phyloP scores from a whole-genome alignment of 176 grass and related monocot species.

The Phoenix roebelenii region DNA sequence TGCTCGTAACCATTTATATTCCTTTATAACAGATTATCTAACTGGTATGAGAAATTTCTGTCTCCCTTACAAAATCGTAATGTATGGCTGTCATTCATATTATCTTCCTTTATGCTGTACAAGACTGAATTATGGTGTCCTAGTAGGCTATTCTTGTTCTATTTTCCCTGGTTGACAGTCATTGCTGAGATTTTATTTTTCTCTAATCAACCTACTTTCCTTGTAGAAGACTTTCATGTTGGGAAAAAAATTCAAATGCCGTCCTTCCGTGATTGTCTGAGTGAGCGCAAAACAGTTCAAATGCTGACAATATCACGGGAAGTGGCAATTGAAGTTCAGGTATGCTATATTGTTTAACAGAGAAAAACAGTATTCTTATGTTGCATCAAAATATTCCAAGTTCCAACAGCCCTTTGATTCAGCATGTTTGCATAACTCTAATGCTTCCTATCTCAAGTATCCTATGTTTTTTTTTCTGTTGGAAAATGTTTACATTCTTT shows the following conservation, averaged over 20 bases:
- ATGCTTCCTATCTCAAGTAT: too few relatives aligned
- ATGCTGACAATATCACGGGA: slow-evolving; percentile 88
- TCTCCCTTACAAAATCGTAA: neutral
- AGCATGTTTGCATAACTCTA: too few relatives aligned
- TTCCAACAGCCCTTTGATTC: too few relatives aligned
- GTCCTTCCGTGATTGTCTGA: slow-evolving; percentile 77
- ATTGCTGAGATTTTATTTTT: too few relatives aligned
- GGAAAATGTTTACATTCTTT: too few relatives aligned
- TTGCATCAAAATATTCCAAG: too few relatives aligned
- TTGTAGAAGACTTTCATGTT: slow-evolving; percentile 57
- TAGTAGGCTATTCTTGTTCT: neutral
- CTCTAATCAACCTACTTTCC: too few relatives aligned
- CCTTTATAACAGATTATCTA: slow-evolving; percentile 91
- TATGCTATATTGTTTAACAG: slow-evolving; percentile 1
- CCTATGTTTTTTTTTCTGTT: too few relatives aligned
- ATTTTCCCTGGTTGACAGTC: neutral
- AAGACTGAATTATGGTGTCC: too few relatives aligned
- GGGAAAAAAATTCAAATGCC: slow-evolving; percentile 76
- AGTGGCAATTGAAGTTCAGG: slow-evolving; percentile 97
- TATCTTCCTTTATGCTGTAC: too few relatives aligned
- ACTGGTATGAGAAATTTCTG: slow-evolving; percentile 41
- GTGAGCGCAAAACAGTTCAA: slow-evolving; percentile 73
- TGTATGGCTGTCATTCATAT: too few relatives aligned
- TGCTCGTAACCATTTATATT: slow-evolving; percentile 57
- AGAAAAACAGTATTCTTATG: too few relatives aligned